Conservation (phyloP, 352 stramenopile genomes). For the Pythium phragmitis region DNA sequence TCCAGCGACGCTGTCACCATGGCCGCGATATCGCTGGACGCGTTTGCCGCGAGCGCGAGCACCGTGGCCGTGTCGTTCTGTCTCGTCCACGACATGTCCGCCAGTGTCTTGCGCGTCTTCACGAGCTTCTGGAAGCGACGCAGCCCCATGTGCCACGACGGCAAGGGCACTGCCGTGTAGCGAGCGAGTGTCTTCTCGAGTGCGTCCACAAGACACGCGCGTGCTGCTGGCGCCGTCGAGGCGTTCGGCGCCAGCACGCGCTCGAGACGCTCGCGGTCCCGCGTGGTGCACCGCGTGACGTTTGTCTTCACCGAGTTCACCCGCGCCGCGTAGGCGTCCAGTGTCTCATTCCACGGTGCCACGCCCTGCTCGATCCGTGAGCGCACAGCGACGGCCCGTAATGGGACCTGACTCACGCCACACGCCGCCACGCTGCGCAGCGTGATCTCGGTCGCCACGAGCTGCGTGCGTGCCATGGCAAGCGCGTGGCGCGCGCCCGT, state of each 20-base stretch:
- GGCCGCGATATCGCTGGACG: neutral
- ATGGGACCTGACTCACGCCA: conserved; percentile 24
- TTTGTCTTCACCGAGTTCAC: neutral
- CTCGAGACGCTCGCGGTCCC: conserved; percentile 4
- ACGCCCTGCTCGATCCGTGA: conserved; percentile 1
- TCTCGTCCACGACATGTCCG: neutral
- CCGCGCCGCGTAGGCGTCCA: neutral
- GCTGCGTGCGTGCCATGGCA: conserved; percentile 27
- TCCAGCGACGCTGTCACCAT: conserved; percentile 12
- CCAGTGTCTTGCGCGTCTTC: neutral
- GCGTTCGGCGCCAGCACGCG: neutral
- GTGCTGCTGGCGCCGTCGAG: neutral
- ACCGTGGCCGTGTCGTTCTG: neutral
- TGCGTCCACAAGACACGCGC: conserved; percentile 5
- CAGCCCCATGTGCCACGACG: neutral
- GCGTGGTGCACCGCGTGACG: neutral
- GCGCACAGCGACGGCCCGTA: neutral
- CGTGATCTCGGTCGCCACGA: conserved; percentile 32
- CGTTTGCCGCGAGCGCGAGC: conserved; percentile 1
- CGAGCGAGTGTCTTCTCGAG: neutral
- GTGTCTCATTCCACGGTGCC: neutral
- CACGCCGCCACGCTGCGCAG: conserved; percentile 38
- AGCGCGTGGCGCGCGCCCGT: conserved; percentile 35
- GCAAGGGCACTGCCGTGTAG: neutral
- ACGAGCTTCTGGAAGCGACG: neutral